phyloP scores from a whole-genome alignment of 1,139 yeast genomes.

The Hyphopichia khmerensis region DNA sequence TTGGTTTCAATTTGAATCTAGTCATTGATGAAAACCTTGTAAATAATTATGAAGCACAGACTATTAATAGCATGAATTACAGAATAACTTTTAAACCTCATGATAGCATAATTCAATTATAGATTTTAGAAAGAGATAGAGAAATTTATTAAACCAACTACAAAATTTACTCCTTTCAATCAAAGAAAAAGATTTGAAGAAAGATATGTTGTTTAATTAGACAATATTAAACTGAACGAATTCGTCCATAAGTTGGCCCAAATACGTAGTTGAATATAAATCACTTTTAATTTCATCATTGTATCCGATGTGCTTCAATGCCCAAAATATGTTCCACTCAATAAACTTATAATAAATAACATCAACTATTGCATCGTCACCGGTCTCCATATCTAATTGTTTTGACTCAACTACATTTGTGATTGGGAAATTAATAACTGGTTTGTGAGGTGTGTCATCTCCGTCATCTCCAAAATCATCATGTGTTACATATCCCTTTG shows the following conservation, averaged over 20 bases:
- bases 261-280: conserved; percentile 31
- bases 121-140: conserved; percentile 6
- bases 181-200: no score
- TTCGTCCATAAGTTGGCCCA: conserved; percentile 34
- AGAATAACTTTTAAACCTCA: conserved; percentile 64
- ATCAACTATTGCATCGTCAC: conserved; percentile 46
- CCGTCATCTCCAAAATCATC: conserved; percentile 87
- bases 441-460: conserved; percentile 81
- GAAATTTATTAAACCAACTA: no score
- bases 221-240: conserved; percentile 19
- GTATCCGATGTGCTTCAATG: conserved; percentile 41
- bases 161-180: no score
- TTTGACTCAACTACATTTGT: conserved; percentile 74
- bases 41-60: conserved; percentile 38
- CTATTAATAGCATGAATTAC: conserved; percentile 61
- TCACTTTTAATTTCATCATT: conserved; percentile 14
- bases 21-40: conserved; percentile 59
- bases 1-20: conserved; percentile 60
- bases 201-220: conserved; percentile 8
- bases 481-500: conserved; percentile 71
- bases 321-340: conserved; percentile 59
- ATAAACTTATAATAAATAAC: conserved; percentile 79
- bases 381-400: conserved; percentile 17
- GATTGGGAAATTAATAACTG: conserved; percentile 55
- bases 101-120: conserved; percentile 47